phyloP scores from a whole-genome alignment of 257 asterid species.

The Solanum etuberosum region DNA sequence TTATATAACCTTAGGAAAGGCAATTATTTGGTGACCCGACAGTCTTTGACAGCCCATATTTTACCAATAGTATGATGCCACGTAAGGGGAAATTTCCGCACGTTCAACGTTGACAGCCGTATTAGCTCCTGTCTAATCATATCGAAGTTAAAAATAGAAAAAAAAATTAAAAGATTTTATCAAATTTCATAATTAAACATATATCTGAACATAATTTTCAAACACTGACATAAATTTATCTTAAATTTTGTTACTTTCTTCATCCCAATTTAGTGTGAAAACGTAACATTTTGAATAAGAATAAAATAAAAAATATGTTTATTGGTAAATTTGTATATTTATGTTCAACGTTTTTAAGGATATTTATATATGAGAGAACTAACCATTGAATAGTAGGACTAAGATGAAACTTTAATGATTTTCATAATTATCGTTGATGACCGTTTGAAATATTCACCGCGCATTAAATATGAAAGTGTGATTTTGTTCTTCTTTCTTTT shows the following conservation, averaged over 20 bases:
- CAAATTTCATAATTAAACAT: not conserved
- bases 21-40: constrained; percentile 11
- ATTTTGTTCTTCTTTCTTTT: too few species aligned
- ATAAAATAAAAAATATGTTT: not conserved
- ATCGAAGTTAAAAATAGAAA: not conserved
- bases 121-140: not conserved
- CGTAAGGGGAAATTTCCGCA: not conserved
- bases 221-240: not conserved
- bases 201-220: too few species aligned
- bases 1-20: constrained; percentile 14
- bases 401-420: not conserved
- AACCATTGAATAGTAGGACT: not conserved
- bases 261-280: not conserved
- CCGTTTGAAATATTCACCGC: not conserved
- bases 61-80: constrained; percentile 5
- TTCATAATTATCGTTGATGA: not conserved
- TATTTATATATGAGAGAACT: not conserved
- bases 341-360: not conserved
- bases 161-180: too few species aligned
- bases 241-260: not conserved
- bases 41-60: not conserved
- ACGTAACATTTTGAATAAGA: too few species aligned
- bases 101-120: not conserved
- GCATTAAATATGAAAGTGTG: not conserved
- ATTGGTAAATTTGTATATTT: not conserved